These are phyloP conservation scores for Melanomma pulvis-pyrius DNA, from an alignment of 495 filamentous ascomycete species.

Conservation along the genomic window DNA sequence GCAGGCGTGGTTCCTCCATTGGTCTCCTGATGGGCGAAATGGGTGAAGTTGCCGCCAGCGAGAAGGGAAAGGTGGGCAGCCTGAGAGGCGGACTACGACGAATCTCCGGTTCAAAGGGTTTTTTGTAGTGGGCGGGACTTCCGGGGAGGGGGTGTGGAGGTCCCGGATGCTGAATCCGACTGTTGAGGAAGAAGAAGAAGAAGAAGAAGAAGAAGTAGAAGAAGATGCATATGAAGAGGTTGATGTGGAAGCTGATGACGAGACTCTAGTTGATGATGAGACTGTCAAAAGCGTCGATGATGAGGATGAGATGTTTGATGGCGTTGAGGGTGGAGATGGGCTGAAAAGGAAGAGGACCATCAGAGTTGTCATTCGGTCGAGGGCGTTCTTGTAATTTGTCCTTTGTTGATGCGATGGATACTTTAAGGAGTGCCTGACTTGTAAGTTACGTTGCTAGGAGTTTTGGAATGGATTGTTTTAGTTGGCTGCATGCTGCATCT, in stretches of 20 bases:
- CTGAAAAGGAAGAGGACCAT: constrained; percentile 21
- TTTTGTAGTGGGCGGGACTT: constrained; percentile 43
- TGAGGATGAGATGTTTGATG: constrained; percentile 12
- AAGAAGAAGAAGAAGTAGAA: not conserved
- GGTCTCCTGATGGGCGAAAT: constrained; percentile 39
- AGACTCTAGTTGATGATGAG: constrained; percentile 27
- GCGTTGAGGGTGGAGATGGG: constrained; percentile 15
- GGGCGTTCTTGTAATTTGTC: constrained; percentile 32
- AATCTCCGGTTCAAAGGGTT: constrained; percentile 45
- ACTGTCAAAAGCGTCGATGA: constrained; percentile 16
- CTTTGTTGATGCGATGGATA: not conserved
- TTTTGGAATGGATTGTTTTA: not conserved
- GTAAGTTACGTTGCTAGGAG: not conserved
- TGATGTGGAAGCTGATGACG: constrained; percentile 8
- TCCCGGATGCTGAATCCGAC: constrained; percentile 19
- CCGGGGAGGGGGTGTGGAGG: constrained; percentile 19
- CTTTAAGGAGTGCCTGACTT: not conserved
- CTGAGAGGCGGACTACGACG: constrained; percentile 40
- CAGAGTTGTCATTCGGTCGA: constrained; percentile 25
- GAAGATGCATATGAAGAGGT: not conserved
- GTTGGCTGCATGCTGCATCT: not conserved
- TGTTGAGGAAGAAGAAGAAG: constrained; percentile 25
- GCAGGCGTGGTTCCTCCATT: constrained; percentile 46
- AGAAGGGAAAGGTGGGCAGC: constrained; percentile 37
- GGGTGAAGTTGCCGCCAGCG: constrained; percentile 29